Evolutionary conservation across 2,329 filamentous ascomycete genomes (phyloP), one percentile per base, ranked within the genome.

Genomic region (Emmonsiellopsis sp.): DNA sequence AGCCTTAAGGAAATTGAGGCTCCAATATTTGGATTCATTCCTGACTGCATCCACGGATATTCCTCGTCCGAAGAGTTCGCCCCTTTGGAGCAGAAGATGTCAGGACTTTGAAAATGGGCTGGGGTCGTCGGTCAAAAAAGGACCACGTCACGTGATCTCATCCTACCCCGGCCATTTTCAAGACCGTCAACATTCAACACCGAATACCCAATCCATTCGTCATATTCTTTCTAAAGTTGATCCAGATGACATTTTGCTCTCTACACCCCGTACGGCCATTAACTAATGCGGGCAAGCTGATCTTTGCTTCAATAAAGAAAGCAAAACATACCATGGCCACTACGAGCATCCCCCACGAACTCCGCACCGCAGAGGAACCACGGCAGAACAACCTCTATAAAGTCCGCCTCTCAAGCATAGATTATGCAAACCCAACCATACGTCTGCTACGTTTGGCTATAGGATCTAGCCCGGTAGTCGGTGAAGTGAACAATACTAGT

Each of bases 301-400:
- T n/a, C 16, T 15, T 34, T 16, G 15, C 15, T 20, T 26, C n/a
- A n/a, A 31, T 42, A 47, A 41, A n/a, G n/a, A 35, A 11, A 52
- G 16, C 16, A 54, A 32, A 15, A 20, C 48, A 57, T 50, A 60
- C 15, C 9, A 64, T 63, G 60, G 55, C 59, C 2, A 56, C 57
- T 6, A 55, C 58, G 5, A 37, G 54, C 13, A 62, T 72, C 45
- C 72, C 73, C 16, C 88, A 93, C 63, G 74, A 86, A 55, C 80
- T 89, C 59, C 80, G 88, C 51, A 94, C 89, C 9, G 84, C 86
- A 2, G 70, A 78, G 40, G 86, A 93, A 65, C 87, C 85, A 42
- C 82, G 89, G 54, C 81, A 86, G 54, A 72, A 79, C 56, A 80
- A 79, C 13, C 70, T 90, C 6, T 79, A 88, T 65, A 70, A 71